Conservation (phyloP, 768 basidiomycete genomes). For the Naganishia onofrii region DNA sequence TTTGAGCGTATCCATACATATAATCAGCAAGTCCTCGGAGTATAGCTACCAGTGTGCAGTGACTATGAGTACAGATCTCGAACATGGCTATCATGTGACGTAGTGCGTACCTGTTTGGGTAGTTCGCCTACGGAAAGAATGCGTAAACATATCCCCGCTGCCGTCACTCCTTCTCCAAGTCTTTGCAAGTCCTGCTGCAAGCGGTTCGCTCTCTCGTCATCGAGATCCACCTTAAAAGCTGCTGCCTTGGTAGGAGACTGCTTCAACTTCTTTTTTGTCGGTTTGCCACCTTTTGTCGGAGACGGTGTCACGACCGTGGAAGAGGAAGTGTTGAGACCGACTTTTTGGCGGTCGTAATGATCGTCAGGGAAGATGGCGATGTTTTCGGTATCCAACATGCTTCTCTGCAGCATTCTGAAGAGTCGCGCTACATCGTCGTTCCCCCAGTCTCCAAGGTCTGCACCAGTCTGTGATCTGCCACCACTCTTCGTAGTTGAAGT, state of each 20-base stretch:
- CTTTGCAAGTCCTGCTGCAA: conserved; percentile 59
- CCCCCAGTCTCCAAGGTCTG: conserved; percentile 67
- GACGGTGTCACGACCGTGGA: background rate
- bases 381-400: conserved; percentile 71
- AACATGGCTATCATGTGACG: too few relatives aligned
- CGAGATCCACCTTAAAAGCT: conserved; percentile 45
- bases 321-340: conserved; percentile 17
- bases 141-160: conserved; percentile 78
- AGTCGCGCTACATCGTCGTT: conserved; percentile 62
- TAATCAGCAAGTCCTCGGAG: conserved; percentile 86
- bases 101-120: conserved; percentile 71
- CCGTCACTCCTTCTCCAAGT: conserved; percentile 63
- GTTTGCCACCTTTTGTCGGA: conserved; percentile 33
- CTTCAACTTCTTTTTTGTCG: conserved; percentile 32
- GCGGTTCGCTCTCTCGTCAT: conserved; percentile 37
- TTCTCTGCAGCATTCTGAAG: conserved; percentile 74
- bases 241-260: conserved; percentile 36
- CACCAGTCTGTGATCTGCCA: background rate
- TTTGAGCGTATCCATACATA: conserved; percentile 72
- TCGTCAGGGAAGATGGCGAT: conserved; percentile 68
- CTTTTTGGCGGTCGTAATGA: conserved; percentile 42
- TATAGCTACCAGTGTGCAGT: conserved; percentile 63
- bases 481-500: background rate
- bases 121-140: conserved; percentile 74
- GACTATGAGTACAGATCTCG: background rate